phyloP scores from a whole-genome alignment of 2,329 filamentous ascomycete species.

The Shiraia bambusicola region DNA sequence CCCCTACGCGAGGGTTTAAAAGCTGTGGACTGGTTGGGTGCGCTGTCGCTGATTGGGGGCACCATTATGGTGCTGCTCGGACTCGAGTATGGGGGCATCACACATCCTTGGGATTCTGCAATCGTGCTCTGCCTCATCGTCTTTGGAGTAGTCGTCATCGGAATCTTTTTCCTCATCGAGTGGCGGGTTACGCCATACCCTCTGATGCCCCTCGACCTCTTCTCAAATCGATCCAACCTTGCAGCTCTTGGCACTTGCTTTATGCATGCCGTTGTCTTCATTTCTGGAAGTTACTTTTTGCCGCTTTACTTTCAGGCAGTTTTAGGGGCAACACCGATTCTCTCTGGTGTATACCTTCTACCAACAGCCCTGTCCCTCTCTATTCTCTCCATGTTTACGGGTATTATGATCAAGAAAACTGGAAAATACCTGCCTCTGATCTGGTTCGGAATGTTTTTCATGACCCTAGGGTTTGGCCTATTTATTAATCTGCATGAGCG shows the following conservation, averaged over 20 bases:
- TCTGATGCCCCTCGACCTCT: slow-evolving; percentile 73
- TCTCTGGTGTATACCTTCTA: slow-evolving; percentile 73
- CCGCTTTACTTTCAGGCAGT: slow-evolving; percentile 84
- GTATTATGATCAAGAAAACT: slow-evolving; percentile 53
- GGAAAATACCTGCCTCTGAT: slow-evolving; percentile 48
- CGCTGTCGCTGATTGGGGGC: slow-evolving; percentile 68
- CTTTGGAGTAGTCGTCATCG: slow-evolving; percentile 66
- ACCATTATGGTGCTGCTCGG: slow-evolving; percentile 86
- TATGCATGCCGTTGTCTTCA: slow-evolving; percentile 75
- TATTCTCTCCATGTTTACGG: slow-evolving; percentile 59
- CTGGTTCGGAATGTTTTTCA: slow-evolving; percentile 39
- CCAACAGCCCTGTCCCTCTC: slow-evolving; percentile 70
- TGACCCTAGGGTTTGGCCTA: slow-evolving; percentile 43
- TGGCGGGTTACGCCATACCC: slow-evolving; percentile 73
- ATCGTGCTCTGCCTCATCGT: slow-evolving; percentile 76
- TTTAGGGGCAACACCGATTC: slow-evolving; percentile 65
- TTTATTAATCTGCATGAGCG: slow-evolving; percentile 40
- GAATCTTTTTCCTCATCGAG: slow-evolving; percentile 71
- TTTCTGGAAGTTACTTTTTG: slow-evolving; percentile 75
- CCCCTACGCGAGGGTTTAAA: slow-evolving; percentile 62
- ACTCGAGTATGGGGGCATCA: slow-evolving; percentile 77
- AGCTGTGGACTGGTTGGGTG: slow-evolving; percentile 67
- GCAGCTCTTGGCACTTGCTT: slow-evolving; percentile 68
- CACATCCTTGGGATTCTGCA: slow-evolving; percentile 72
- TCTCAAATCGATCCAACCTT: slow-evolving; percentile 65